A percentile compares a stretch with the other conserved stretches of the same genome.
These are phyloP conservation scores for Globisporangium mamillatum DNA, from an alignment of 352 stramenopile genomes.

Conservation along the genomic window DNA sequence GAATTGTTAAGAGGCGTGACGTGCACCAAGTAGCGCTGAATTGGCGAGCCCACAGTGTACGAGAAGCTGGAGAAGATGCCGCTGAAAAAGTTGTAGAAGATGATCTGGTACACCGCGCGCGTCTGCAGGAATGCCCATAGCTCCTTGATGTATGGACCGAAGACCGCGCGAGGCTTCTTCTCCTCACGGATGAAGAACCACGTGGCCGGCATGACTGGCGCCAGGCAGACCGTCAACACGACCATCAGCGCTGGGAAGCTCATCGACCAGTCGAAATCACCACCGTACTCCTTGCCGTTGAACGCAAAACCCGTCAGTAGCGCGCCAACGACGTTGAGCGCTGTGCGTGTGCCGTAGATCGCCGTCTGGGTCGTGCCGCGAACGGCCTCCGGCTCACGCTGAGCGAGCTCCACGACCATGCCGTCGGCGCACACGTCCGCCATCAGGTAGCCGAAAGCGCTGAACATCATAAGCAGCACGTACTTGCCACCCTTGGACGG, in stretches of 20 bases:
- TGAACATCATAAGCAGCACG: neutral
- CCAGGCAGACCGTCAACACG: neutral
- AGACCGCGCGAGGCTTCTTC: neutral
- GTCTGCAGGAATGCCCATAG: neutral
- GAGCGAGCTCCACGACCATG: neutral
- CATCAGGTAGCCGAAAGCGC: neutral
- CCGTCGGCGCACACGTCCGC: neutral
- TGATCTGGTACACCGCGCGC: neutral
- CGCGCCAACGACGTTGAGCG: neutral
- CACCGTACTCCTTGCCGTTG: neutral
- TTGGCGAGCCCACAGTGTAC: neutral
- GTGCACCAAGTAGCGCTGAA: neutral
- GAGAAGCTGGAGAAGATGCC: neutral
- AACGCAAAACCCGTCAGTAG: neutral
- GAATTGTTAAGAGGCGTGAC: neutral
- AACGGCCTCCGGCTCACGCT: neutral
- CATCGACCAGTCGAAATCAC: neutral
- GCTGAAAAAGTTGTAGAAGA: conserved; percentile 1
- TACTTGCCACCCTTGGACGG: neutral
- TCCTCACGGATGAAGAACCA: neutral
- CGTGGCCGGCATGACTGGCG: neutral
- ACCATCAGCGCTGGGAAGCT: neutral
- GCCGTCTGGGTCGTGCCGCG: neutral
- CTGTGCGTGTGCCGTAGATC: neutral
- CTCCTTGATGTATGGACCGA: neutral